These are phyloP conservation scores for Aspergillus melleus DNA, from an alignment of 2,329 filamentous ascomycete genomes.

Conservation along the genomic window DNA sequence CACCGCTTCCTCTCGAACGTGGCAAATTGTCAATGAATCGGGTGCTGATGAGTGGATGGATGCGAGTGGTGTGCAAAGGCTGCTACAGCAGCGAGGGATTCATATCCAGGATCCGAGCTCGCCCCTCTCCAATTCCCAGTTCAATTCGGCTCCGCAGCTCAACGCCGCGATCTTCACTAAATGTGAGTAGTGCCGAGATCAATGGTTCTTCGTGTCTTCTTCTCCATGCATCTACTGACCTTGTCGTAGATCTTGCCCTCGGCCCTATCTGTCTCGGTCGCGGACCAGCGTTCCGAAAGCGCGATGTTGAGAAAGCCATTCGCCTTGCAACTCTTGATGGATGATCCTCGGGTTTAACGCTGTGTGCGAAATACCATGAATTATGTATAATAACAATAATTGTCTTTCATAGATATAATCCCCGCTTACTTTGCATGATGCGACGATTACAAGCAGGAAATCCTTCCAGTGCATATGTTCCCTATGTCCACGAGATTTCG, in stretches of 20 bases:
- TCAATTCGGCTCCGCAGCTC: conserved; percentile 12
- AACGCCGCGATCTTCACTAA: conserved; percentile 17
- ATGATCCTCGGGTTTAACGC: conserved; percentile 13
- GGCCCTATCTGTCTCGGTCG: conserved; percentile 22
- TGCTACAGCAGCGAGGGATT: conserved; percentile 19
- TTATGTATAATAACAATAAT: no score
- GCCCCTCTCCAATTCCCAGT: conserved; percentile 5
- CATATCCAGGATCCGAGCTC: conserved; percentile 12
- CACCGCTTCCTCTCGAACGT: conserved; percentile 12
- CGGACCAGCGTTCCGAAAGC: conserved; percentile 23
- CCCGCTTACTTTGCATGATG: no score
- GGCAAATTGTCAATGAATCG: conserved; percentile 18
- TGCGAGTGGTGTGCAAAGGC: conserved; percentile 24
- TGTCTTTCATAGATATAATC: no score
- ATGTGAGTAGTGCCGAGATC: conserved; percentile 17
- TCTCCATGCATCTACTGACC: conserved; percentile 9
- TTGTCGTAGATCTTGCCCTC: conserved; percentile 16
- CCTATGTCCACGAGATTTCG: conserved; percentile 6
- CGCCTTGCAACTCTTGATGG: conserved; percentile 15
- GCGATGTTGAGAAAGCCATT: conserved; percentile 23
- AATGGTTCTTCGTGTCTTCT: not conserved
- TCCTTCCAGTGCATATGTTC: no score
- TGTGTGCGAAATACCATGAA: not conserved
- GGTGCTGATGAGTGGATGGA: conserved; percentile 22
- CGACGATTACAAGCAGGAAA: no score